phyloP scores from a whole-genome alignment of 805 yeast species.

The Metschnikowia koreensis region DNA sequence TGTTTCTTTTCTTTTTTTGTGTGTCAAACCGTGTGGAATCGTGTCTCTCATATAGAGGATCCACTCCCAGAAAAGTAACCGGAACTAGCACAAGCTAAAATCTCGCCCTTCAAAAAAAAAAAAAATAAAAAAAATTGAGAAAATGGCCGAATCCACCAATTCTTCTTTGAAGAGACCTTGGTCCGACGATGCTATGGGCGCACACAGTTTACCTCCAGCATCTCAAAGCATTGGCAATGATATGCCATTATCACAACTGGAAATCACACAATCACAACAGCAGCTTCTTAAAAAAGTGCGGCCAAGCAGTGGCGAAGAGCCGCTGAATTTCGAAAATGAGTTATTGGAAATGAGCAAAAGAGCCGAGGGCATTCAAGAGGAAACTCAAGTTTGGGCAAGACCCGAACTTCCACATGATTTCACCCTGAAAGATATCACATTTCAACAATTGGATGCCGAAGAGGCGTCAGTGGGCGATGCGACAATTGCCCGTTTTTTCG shows the following conservation, averaged over 20 bases:
- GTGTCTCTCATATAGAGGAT: neutral
- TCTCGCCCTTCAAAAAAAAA: neutral
- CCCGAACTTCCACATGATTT: conserved; percentile 54
- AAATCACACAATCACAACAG: conserved; percentile 30
- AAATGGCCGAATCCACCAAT: neutral
- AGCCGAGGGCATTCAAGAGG: conserved; percentile 27
- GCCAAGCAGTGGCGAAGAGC: conserved; percentile 34
- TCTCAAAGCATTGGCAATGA: conserved; percentile 16
- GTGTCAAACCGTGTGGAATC: neutral
- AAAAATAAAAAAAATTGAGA: neutral
- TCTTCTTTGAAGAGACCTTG: conserved; percentile 14
- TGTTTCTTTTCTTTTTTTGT: too few species aligned
- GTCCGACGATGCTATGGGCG: conserved; percentile 18
- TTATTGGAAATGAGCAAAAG: conserved; percentile 18
- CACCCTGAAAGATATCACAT: conserved; percentile 51
- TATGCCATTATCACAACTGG: conserved; percentile 19
- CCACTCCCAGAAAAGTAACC: neutral
- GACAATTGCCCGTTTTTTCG: conserved; percentile 79
- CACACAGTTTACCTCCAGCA: conserved; percentile 36
- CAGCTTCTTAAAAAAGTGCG: conserved; percentile 35
- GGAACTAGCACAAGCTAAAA: neutral
- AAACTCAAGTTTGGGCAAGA: conserved; percentile 48
- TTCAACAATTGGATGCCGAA: conserved; percentile 95
- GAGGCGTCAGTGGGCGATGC: conserved; percentile 62
- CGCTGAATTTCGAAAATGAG: conserved; percentile 28